A percentile compares a stretch with the other conserved stretches of the same genome.
phyloP scores from a whole-genome alignment of 169 alveolate species.

The Plasmodium chabaudi region DNA sequence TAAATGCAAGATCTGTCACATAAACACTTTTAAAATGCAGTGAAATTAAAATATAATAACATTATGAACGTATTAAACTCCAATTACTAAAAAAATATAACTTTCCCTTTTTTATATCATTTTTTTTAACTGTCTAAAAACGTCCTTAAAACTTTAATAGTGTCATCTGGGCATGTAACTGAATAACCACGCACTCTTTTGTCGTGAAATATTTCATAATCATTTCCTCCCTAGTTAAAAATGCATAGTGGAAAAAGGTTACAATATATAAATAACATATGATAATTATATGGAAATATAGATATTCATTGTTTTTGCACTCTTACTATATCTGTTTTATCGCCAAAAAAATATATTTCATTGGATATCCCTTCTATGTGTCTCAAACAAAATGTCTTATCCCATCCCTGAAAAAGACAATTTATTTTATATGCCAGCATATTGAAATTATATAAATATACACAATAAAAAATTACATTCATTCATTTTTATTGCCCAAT shows the following conservation, averaged over 20 bases:
- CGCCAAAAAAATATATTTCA: constrained; percentile 95
- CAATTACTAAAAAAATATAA: too few relatives aligned
- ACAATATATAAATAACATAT: neutral
- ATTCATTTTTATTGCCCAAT: too few relatives aligned
- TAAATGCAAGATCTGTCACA: too few relatives aligned
- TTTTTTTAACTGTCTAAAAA: neutral
- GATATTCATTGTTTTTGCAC: neutral
- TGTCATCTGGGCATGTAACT: constrained; percentile 92
- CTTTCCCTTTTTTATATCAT: too few relatives aligned
- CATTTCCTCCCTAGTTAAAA: constrained; percentile 95
- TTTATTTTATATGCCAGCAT: neutral
- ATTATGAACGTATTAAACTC: too few relatives aligned
- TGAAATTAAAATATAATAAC: too few relatives aligned
- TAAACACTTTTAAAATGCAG: too few relatives aligned
- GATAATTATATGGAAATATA: too few relatives aligned
- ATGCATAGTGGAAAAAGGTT: neutral
- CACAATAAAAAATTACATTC: too few relatives aligned
- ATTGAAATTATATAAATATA: too few relatives aligned
- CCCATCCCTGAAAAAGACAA: constrained; percentile 91
- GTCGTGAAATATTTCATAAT: constrained; percentile 92
- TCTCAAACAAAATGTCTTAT: constrained; percentile 92
- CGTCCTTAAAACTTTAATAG: constrained; percentile 80
- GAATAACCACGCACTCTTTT: constrained; percentile 93
- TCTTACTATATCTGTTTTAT: constrained; percentile 87
- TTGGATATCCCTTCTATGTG: constrained; percentile 88